Conservation (phyloP, 148 eudicot species). For the Dysphania ambrosioides region DNA sequence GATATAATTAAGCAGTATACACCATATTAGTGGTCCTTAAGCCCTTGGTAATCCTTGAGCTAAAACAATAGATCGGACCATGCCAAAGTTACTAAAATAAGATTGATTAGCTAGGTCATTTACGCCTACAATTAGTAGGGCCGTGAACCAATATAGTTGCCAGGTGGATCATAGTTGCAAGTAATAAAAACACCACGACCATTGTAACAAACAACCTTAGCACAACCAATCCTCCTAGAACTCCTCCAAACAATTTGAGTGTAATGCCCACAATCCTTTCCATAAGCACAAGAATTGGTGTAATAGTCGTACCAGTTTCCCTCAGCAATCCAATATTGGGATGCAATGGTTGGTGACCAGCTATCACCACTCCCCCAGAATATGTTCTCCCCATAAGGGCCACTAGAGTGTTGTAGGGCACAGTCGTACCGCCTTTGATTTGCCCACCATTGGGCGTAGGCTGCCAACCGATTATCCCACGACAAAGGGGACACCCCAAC, state of each 20-base stretch:
- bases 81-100: not conserved
- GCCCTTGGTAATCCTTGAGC: not conserved
- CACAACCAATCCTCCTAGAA: slow-evolving; percentile 68
- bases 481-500: slow-evolving; percentile 44
- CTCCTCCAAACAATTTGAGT: slow-evolving; percentile 77
- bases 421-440: slow-evolving; percentile 49
- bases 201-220: slow-evolving; percentile 50
- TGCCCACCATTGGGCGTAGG: slow-evolving; percentile 55
- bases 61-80: not conserved
- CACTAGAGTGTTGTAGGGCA: slow-evolving; percentile 52
- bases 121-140: slow-evolving; percentile 40
- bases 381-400: slow-evolving; percentile 80
- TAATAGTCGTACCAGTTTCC: slow-evolving; percentile 36
- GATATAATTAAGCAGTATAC: too few relatives aligned
- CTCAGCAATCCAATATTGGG: slow-evolving; percentile 53
- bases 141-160: slow-evolving; percentile 65
- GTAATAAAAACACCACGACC: slow-evolving; percentile 71
- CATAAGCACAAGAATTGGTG: slow-evolving; percentile 49
- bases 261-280: slow-evolving; percentile 72
- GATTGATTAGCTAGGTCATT: not conserved
- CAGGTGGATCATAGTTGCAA: slow-evolving; percentile 84
- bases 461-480: slow-evolving; percentile 56
- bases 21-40: too few relatives aligned
- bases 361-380: slow-evolving; percentile 71
- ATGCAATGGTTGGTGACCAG: slow-evolving; percentile 60